Conservation (phyloP, 768 basidiomycete genomes). For the Mycena vitilis region DNA sequence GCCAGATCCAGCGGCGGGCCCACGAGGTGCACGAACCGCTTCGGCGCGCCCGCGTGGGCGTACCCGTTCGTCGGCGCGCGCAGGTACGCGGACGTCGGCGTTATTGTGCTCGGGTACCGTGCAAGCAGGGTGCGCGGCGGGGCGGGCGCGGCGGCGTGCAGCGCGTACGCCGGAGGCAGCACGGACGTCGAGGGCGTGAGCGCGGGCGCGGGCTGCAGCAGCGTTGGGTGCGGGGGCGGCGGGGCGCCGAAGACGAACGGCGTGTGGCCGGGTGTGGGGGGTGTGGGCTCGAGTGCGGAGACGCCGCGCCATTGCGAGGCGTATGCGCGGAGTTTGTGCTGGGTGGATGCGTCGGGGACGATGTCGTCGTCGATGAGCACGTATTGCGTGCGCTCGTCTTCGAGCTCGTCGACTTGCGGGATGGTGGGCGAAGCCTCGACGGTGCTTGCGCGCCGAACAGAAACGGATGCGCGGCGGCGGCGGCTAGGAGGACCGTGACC, state of each 20-base stretch:
- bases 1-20: constrained; percentile 83
- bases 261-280: constrained; percentile 20
- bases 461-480: constrained; percentile 43
- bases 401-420: constrained; percentile 39
- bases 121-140: constrained; percentile 67
- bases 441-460: constrained; percentile 36
- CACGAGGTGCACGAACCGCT: constrained; percentile 84
- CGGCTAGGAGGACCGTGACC: neutral
- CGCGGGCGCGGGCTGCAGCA: constrained; percentile 46
- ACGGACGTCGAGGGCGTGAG: constrained; percentile 52
- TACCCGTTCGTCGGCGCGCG: constrained; percentile 90
- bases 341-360: constrained; percentile 54
- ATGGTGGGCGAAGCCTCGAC: constrained; percentile 35
- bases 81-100: constrained; percentile 76
- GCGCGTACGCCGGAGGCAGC: constrained; percentile 68
- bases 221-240: constrained; percentile 42
- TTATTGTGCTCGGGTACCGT: constrained; percentile 72
- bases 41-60: constrained; percentile 82
- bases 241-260: constrained; percentile 30
- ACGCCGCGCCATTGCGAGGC: constrained; percentile 77
- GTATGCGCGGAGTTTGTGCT: constrained; percentile 64
- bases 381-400: constrained; percentile 62
- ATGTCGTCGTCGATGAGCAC: constrained; percentile 61
- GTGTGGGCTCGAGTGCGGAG: constrained; percentile 56
- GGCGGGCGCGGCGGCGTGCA: constrained; percentile 74